Conservation (phyloP, 1,284 basidiomycete genomes). For the Malassezia equina region DNA sequence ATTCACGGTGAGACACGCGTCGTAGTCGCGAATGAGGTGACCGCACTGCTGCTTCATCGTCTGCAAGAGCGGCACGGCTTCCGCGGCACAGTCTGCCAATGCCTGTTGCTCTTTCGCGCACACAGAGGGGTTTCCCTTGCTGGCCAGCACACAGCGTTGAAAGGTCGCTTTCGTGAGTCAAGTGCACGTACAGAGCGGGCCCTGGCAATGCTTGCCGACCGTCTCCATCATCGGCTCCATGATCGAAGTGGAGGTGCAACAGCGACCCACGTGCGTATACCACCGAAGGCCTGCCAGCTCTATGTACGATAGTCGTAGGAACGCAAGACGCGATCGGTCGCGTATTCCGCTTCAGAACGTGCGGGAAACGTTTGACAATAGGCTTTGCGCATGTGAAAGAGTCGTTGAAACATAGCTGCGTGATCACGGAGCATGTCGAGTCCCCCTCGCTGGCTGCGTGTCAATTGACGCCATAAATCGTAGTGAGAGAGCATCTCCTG, state of each 20-base stretch:
- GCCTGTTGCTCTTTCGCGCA: constrained; percentile 29
- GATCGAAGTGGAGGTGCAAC: neutral
- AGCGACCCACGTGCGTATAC: neutral
- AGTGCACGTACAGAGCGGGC: constrained; percentile 4
- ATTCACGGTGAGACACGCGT: constrained; percentile 28
- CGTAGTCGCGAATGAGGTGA: constrained; percentile 33
- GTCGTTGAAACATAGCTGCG: constrained; percentile 4
- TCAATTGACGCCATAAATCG: constrained; percentile 51
- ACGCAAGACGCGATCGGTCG: constrained; percentile 2
- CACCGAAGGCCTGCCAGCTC: neutral
- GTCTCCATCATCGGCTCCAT: constrained; percentile 17
- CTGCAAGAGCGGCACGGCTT: constrained; percentile 35
- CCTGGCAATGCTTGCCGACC: constrained; percentile 11
- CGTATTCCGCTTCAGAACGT: neutral
- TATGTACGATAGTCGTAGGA: neutral
- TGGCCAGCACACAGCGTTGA: constrained; percentile 40
- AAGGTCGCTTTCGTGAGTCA: constrained; percentile 14
- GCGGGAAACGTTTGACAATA: neutral
- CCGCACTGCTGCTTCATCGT: constrained; percentile 36
- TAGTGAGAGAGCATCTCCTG: constrained; percentile 87
- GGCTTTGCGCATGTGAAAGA: constrained; percentile 11
- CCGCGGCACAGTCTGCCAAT: constrained; percentile 34
- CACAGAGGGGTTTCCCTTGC: constrained; percentile 23
- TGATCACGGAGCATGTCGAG: neutral
- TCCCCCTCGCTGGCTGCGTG: neutral